Conservation (phyloP, 352 stramenopile genomes). For the Phytophthora pini region DNA sequence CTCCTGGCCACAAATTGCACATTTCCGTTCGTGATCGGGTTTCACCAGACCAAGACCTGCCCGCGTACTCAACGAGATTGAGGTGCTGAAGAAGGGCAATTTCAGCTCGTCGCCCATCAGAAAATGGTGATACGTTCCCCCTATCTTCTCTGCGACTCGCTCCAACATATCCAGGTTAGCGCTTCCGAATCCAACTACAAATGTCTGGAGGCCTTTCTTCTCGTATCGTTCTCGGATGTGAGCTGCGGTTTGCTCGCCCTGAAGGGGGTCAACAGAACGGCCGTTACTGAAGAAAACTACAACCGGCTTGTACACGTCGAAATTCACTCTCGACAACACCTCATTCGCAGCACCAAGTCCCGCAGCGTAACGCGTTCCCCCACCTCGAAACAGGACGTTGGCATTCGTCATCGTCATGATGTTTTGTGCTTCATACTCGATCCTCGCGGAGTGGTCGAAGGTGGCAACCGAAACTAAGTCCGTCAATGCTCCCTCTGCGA, state of each 20-base stretch:
- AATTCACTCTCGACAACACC: conserved; percentile 71
- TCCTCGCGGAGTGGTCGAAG: conserved; percentile 50
- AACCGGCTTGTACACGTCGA: conserved; percentile 65
- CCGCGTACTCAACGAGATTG: conserved; percentile 18
- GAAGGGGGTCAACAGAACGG: conserved; percentile 46
- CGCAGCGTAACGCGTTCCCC: conserved; percentile 59
- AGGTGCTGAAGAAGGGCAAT: conserved; percentile 79
- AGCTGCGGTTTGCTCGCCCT: conserved; percentile 56
- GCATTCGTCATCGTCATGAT: conserved; percentile 52
- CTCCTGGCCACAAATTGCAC: conserved; percentile 58
- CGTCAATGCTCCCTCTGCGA: conserved; percentile 51
- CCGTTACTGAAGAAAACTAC: conserved; percentile 86
- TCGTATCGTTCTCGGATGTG: conserved; percentile 63
- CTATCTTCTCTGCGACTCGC: conserved; percentile 56
- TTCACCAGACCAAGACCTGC: no score
- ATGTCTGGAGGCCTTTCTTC: conserved; percentile 66
- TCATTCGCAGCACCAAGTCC: conserved; percentile 66
- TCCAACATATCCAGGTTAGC: conserved; percentile 41
- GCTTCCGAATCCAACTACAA: conserved; percentile 72
- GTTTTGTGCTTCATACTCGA: conserved; percentile 61
- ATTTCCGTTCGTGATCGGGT: no score
- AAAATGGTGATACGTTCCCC: conserved; percentile 66
- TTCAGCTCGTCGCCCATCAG: conserved; percentile 74
- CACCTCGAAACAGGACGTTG: conserved; percentile 42
- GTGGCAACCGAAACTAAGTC: conserved; percentile 82